Percentiles rank a stretch among this genome's conserved stretches.
Evolutionary conservation across 2,329 filamentous ascomycete species (phyloP).

Genomic region (Sodiomyces alkalinus): DNA sequence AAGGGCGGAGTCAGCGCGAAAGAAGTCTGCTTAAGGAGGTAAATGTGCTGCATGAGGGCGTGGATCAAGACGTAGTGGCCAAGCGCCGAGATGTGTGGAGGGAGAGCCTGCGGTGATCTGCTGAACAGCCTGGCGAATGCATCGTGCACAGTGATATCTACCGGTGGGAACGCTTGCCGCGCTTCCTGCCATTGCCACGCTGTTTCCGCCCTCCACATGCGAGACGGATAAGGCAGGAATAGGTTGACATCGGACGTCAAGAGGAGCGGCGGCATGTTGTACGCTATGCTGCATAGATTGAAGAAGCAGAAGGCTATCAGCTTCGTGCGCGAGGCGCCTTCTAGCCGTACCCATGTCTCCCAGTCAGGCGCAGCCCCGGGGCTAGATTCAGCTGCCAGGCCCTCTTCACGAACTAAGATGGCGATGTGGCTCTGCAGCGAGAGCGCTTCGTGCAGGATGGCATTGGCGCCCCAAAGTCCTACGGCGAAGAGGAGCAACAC

Average conservation of each 20-base stretch:
- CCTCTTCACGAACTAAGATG: slow-evolving; percentile 42
- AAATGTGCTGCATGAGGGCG: slow-evolving; percentile 57
- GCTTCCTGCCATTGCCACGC: slow-evolving; percentile 46
- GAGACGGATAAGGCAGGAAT: slow-evolving; percentile 35
- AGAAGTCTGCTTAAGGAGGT: slow-evolving; percentile 49
- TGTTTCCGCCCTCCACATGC: slow-evolving; percentile 40
- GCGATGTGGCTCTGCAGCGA: slow-evolving; percentile 43
- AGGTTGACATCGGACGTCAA: slow-evolving; percentile 45
- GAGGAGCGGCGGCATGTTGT: slow-evolving; percentile 41
- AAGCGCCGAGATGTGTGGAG: slow-evolving; percentile 38
- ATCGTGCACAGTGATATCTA: slow-evolving; percentile 40
- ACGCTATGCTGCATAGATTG: slow-evolving; percentile 46
- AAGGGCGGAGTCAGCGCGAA: slow-evolving; percentile 30
- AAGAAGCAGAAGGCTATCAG: slow-evolving; percentile 47
- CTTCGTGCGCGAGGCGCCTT: slow-evolving; percentile 42
- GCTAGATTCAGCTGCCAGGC: slow-evolving; percentile 31
- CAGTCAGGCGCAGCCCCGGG: slow-evolving; percentile 33
- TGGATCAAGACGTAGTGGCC: slow-evolving; percentile 61
- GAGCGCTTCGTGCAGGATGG: slow-evolving; percentile 43
- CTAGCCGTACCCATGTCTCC: slow-evolving; percentile 44
- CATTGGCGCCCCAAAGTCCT: slow-evolving; percentile 45
- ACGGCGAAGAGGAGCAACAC: slow-evolving; percentile 45
- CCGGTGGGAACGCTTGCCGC: slow-evolving; percentile 31
- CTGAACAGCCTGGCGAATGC: slow-evolving; percentile 40
- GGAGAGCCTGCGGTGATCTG: slow-evolving; percentile 30